These are phyloP conservation scores for Phialocephala subalpina DNA, from an alignment of 2,329 filamentous ascomycete genomes.

Conservation along the genomic window DNA sequence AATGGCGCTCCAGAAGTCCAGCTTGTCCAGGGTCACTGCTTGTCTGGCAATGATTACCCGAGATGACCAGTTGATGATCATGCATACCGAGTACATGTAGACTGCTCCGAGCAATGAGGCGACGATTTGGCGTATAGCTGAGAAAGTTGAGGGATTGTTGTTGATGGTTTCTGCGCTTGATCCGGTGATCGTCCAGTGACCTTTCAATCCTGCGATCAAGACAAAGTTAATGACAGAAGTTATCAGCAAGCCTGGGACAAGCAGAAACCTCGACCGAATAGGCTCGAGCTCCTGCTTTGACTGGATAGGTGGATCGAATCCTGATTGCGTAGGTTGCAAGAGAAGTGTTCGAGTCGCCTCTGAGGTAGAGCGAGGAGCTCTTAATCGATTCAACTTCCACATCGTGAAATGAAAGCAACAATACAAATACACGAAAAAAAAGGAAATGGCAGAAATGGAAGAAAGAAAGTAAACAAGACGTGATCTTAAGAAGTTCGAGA, in stretches of 20 bases:
- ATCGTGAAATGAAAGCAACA: not conserved
- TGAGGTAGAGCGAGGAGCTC: not conserved
- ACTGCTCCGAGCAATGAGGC: not conserved
- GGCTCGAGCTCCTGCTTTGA: not conserved
- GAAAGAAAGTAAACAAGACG: not conserved
- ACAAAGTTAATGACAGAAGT: constrained; percentile 1
- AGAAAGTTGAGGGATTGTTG: constrained; percentile 3
- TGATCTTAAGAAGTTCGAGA: not conserved
- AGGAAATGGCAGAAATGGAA: not conserved
- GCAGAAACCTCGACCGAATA: not conserved
- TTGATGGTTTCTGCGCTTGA: not conserved
- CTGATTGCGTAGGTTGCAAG: not conserved
- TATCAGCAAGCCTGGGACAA: not conserved
- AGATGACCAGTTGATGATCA: constrained; percentile 4
- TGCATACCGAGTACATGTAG: not conserved
- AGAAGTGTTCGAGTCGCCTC: not conserved
- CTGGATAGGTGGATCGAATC: not conserved
- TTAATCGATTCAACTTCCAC: not conserved
- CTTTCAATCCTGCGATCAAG: not conserved
- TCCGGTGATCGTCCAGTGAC: not conserved
- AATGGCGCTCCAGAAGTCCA: not conserved
- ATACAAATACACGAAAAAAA: not conserved
- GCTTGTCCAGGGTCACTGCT: not conserved
- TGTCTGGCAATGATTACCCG: not conserved
- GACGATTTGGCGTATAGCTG: constrained; percentile 1